Evolutionary conservation across 2,329 filamentous ascomycete species (phyloP), one percentile per base, ranked within the genome.

Genomic region (Curvularia eragrostidis): DNA sequence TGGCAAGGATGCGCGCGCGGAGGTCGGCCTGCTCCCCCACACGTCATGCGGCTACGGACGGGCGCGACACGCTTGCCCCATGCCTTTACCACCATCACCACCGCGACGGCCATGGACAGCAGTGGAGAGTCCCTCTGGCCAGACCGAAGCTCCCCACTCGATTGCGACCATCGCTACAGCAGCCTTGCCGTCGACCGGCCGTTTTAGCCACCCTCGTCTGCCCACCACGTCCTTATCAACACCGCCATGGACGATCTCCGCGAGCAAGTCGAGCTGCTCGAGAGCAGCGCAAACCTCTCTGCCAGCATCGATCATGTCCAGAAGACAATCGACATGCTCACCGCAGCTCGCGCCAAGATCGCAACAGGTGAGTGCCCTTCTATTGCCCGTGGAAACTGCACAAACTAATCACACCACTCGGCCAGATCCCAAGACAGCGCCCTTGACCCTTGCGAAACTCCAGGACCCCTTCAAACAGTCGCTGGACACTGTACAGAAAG

Each of bases 401-500:
- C 50, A 55, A 41, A 56, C 67, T 72, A 48, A 71, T 62, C 36
- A 55, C 34, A 18, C 34, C 26, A 38, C 46, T 28, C 46, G 41
- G 43, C 46, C 77, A 85, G 89, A 93, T 69, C 87, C 90, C 23
- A 86, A 88, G 62, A 86, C 85, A 38, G 88, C 91, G 15, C 86
- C 88, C 41, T 82, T 93, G 58, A 89, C 88, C 24, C 85, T 98
- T 68, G 90, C 91, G 28, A 93, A 90, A 73, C 85, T 97, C 18
- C 93, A 97, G 74, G 93, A 90, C 63, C 91, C 93, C 0, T 83
- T 97, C 55, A 95, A 93, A 71, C 83, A 89, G 50, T 87, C 89
- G 1, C 89, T 98, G 59, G 92, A 96, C 38, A 84, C 86, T 34
- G 87, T 96, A 38, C 94, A 90, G 65, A 87, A 90, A 52, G 89